Base-by-base conservation (phyloP, 2,329 filamentous ascomycete species). In the Pseudocercospora fijiensis region DNA sequence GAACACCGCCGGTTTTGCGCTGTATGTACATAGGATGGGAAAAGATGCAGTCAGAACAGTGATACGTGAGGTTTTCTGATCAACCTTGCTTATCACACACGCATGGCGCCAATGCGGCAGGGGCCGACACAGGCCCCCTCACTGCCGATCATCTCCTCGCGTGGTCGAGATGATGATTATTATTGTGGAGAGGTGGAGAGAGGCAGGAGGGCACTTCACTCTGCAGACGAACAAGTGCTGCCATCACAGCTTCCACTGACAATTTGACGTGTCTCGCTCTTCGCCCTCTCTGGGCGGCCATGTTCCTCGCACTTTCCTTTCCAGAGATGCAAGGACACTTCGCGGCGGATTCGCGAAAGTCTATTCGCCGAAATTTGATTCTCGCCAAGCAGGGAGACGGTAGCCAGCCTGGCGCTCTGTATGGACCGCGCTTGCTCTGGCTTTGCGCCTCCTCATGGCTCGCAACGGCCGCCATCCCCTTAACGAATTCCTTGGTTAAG, bases 391-490 rank as follows among this genome's bases (percentile, higher is more conserved):
- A 33, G 37, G 37, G 33, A 24, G 22, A 45, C 41, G 57, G 51
- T 49, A n/a, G 59, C 13, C 27, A 27, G 26, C 41, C n/a, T n/a
- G n/a, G n/a, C 22, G 22, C 47, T 43, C 26, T 60, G 57, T 60
- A 43, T 60, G 61, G 61, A 57, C 49, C 16, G 49, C 49, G 59
- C 26, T 62, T 43, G 33, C 26, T 22, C 49, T 55, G 58, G 49
- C 13, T 43, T 43, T 33, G 33, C 47, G 58, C 58, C 58, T 61
- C 33, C 33, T 28, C 47, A 51, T 60, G 58, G 58, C 18, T 51
- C n/a, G 9, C 8, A 13, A 49, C 45, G 45, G 49, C 49, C 58
- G 47, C 28, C 58, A 60, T n/a, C n/a, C n/a, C n/a, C n/a, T n/a
- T n/a, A n/a, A n/a, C n/a, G n/a, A n/a, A n/a, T n/a, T n/a, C n/a